Evolutionary conservation across 2,329 filamentous ascomycete species (phyloP).

Genomic region (Venturia asperata): DNA sequence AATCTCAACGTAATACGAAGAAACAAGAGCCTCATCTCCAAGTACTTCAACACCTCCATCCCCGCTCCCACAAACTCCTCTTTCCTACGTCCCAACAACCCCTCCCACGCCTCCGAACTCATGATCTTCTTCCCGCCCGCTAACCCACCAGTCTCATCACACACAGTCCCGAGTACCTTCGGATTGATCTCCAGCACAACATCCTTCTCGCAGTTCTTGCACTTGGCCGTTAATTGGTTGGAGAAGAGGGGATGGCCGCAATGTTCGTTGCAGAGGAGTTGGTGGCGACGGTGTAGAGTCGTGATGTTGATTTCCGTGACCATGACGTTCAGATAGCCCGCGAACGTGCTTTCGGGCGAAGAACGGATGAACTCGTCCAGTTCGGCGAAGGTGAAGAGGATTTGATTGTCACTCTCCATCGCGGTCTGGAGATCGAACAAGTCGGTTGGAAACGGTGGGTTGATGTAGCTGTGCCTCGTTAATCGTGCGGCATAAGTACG

Average conservation of each 20-base stretch:
- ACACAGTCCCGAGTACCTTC: slow-evolving; percentile 36
- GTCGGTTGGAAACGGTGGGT: slow-evolving; percentile 39
- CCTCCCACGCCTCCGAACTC: slow-evolving; percentile 46
- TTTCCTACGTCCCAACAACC: slow-evolving; percentile 41
- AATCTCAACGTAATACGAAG: slow-evolving; percentile 49
- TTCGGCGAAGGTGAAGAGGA: slow-evolving; percentile 39
- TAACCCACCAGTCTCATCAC: slow-evolving; percentile 52
- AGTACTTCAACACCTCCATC: slow-evolving; percentile 37
- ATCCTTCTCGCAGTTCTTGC: slow-evolving; percentile 36
- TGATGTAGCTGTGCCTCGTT: slow-evolving; percentile 45
- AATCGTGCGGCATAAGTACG: slow-evolving; percentile 42
- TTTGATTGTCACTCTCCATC: slow-evolving; percentile 27
- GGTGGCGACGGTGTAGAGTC: slow-evolving; percentile 35
- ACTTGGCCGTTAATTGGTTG: slow-evolving; percentile 37
- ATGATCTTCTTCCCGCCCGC: slow-evolving; percentile 47
- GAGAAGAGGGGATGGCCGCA: slow-evolving; percentile 50
- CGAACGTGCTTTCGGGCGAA: slow-evolving; percentile 27
- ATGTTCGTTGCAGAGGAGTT: slow-evolving; percentile 42
- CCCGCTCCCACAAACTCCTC: slow-evolving; percentile 38
- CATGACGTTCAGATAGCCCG: slow-evolving; percentile 40
- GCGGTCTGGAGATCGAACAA: slow-evolving; percentile 26
- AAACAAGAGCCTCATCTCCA: slow-evolving; percentile 48
- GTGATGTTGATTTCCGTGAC: slow-evolving; percentile 38
- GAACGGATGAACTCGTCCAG: slow-evolving; percentile 35
- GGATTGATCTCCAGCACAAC: slow-evolving; percentile 38